A percentile compares a stretch with the other conserved stretches of the same genome.
Conservation (phyloP, 2,329 filamentous ascomycete genomes). For the Colletotrichum kahawae region DNA sequence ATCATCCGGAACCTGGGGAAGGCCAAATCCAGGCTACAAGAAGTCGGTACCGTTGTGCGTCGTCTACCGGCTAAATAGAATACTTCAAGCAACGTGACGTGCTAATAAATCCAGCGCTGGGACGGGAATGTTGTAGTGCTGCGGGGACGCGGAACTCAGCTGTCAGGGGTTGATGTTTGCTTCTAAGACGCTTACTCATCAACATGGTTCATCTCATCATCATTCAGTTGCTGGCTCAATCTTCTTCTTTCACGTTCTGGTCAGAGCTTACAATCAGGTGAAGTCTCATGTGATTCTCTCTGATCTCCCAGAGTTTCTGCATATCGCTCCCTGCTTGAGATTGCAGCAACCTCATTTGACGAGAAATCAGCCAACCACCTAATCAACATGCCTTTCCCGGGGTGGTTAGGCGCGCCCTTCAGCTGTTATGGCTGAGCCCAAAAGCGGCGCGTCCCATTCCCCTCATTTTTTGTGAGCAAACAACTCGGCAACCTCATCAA, state of each 20-base stretch:
- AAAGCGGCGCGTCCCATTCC: neutral
- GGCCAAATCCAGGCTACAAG: neutral
- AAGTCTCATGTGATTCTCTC: neutral
- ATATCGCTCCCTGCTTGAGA: neutral
- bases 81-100: neutral
- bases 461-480: neutral
- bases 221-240: neutral
- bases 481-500: neutral
- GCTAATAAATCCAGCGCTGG: neutral
- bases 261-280: neutral
- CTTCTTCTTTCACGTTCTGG: neutral
- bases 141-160: neutral
- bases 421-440: neutral
- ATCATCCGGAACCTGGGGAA: neutral
- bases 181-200: neutral
- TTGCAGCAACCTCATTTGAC: neutral
- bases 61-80: conserved; percentile 6
- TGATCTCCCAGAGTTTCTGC: neutral
- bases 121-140: neutral
- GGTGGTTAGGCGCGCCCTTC: neutral
- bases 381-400: neutral
- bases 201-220: neutral
- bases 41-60: neutral
- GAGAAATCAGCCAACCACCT: neutral
- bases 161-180: neutral